These are phyloP conservation scores for Sequoiadendron giganteum DNA, from an alignment of 75 land plant species.

Conservation along the genomic window DNA sequence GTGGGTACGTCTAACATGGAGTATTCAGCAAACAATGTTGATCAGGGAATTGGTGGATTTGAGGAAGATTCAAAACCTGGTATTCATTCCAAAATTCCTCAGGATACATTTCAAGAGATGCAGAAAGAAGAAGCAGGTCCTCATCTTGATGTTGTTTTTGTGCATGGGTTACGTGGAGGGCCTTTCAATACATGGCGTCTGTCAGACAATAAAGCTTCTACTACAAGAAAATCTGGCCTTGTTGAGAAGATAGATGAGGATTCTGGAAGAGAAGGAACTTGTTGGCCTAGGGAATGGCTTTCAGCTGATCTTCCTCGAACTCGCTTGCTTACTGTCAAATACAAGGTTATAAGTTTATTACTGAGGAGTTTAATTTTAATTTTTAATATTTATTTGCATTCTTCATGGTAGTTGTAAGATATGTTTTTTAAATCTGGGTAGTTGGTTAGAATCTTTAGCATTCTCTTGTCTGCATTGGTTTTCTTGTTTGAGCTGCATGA, in stretches of 20 bases:
- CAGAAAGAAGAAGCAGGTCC: slow-evolving; percentile 22
- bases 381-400: background rate
- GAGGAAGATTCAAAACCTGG: slow-evolving; percentile 10
- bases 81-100: background rate
- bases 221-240: slow-evolving; percentile 67
- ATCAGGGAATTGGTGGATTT: slow-evolving; percentile 7
- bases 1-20: background rate
- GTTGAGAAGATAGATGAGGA: slow-evolving; percentile 93
- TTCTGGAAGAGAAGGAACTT: slow-evolving; percentile 91
- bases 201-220: slow-evolving; percentile 81
- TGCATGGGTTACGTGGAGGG: slow-evolving; percentile 97
- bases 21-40: slow-evolving; percentile 8
- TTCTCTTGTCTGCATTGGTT: background rate
- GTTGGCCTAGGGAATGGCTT: slow-evolving; percentile 99
- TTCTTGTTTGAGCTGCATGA: slow-evolving; percentile 5
- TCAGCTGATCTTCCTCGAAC: slow-evolving; percentile 76
- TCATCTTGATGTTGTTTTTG: slow-evolving; percentile 81
- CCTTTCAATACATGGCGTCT: slow-evolving; percentile 97
- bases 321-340: slow-evolving; percentile 89
- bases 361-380: background rate
- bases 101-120: slow-evolving; percentile 2
- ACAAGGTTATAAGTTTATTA: slow-evolving; percentile 93
- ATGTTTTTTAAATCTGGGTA: background rate
- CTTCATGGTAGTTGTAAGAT: background rate
- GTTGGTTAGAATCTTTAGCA: background rate